Conservation (phyloP, 1,284 basidiomycete genomes). For the Leccinum holopus region DNA sequence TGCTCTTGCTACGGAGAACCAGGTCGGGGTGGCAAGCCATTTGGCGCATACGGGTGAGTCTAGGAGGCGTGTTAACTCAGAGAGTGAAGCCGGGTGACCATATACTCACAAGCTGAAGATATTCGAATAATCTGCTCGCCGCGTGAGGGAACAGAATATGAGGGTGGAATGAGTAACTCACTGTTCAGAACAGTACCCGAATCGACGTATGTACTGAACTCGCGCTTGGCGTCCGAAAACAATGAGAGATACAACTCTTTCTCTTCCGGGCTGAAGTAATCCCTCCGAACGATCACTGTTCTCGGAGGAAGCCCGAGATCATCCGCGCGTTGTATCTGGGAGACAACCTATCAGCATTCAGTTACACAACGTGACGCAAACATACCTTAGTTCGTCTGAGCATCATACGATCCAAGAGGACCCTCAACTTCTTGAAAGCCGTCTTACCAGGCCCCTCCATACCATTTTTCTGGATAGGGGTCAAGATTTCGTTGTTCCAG, state of each 20-base stretch:
- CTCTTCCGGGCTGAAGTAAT: slow-evolving; percentile 96
- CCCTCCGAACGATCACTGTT: slow-evolving; percentile 84
- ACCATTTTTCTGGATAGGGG: slow-evolving; percentile 87
- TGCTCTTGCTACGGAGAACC: slow-evolving; percentile 86
- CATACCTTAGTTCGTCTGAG: slow-evolving; percentile 78
- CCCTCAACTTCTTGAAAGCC: slow-evolving; percentile 90
- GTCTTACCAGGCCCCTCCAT: slow-evolving; percentile 70
- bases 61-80: slow-evolving; percentile 24
- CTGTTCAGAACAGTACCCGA: slow-evolving; percentile 91
- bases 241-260: slow-evolving; percentile 94
- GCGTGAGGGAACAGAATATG: slow-evolving; percentile 8
- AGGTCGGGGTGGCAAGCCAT: slow-evolving; percentile 97
- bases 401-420: slow-evolving; percentile 95
- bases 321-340: slow-evolving; percentile 94
- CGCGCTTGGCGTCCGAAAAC: slow-evolving; percentile 90
- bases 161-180: slow-evolving; percentile 41
- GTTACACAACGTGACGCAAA: neutral
- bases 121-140: slow-evolving; percentile 81
- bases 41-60: slow-evolving; percentile 87
- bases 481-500: slow-evolving; percentile 93
- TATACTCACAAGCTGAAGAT: slow-evolving; percentile 78
- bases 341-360: slow-evolving; percentile 28
- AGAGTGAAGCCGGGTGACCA: neutral
- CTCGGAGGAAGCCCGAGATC: slow-evolving; percentile 97
- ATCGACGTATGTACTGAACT: slow-evolving; percentile 90